Evolutionary conservation across 2,329 filamentous ascomycete genomes (phyloP), one percentile per base, ranked within the genome.

Genomic region (Colletotrichum zoysiae): DNA sequence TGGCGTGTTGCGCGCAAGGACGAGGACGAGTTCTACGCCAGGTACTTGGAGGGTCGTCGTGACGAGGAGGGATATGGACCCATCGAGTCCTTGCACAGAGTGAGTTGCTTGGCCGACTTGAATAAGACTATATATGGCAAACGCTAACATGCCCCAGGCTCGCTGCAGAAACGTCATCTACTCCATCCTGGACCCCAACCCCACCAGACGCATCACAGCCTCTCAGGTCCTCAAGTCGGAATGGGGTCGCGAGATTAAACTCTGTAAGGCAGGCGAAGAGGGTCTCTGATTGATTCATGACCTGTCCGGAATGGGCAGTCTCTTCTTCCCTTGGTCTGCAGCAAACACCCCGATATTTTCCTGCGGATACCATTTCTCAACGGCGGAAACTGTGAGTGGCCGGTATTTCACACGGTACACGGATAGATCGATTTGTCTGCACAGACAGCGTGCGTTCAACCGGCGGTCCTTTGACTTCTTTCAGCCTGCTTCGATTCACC

Each of bases 101-200:
- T 98, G 89, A 89, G 94, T 86, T 16, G 46, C 8, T 64, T 42
- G n/a, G 44, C 44, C 11, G 16, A 18, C n/a, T 18, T 35, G 20
- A 11, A 30, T 30, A 30, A 30, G 26, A n/a, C 42, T 26, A 18
- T 30, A 30, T 5, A 30, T 12, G 48, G 23, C 30, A 56, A 65
- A 14, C 64, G 73, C 67, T 69, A 38, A 64, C 23, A 6, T 12
- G 46, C 44, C 14, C 20, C 75, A 98, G 95, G 95, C 95, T 76
- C 94, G 95, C 77, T 99, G 96, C 83, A 93, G 96, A 74, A 99
- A 99, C 78, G 96, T 99, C 78, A 98, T 99, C 80, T 99, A 99
- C 84, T 98, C 95, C 30, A 97, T 99, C 75, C 88, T 99, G 57
- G 96, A 99, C 79, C 96, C 96, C 40, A 98, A 97, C 80, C 95